These are phyloP conservation scores for Cryoendolithus antarcticus DNA, from an alignment of 2,329 filamentous ascomycete species.

Conservation along the genomic window DNA sequence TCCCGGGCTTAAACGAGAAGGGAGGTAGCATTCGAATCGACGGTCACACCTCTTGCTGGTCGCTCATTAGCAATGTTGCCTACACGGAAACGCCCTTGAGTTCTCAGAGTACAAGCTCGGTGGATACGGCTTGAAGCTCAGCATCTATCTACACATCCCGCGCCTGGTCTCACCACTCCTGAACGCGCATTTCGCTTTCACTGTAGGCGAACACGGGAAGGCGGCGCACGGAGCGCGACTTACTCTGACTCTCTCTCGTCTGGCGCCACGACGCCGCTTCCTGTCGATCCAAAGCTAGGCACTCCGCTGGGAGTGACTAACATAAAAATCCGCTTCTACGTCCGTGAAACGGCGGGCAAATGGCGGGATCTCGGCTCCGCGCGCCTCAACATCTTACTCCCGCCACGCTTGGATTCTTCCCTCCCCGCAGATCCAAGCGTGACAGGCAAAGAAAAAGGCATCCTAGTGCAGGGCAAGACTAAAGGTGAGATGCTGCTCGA, in stretches of 20 bases:
- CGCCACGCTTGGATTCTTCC: conserved; percentile 34
- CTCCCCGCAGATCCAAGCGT: conserved; percentile 25
- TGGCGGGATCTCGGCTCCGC: conserved; percentile 91
- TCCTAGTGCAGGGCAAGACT: conserved; percentile 63
- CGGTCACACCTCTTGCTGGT: too few relatives aligned
- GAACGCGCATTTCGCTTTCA: too few relatives aligned
- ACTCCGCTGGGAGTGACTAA: conserved; percentile 57
- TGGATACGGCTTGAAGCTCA: too few relatives aligned
- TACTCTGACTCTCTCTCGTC: conserved; percentile 48
- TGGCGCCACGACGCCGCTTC: conserved; percentile 28
- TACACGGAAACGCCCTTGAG: too few relatives aligned
- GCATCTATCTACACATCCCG: too few relatives aligned
- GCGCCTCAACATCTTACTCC: conserved; percentile 65
- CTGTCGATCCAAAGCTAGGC: conserved; percentile 20
- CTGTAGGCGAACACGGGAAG: too few relatives aligned
- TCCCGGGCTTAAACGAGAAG: too few relatives aligned
- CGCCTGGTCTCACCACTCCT: too few relatives aligned
- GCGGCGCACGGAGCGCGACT: conserved; percentile 38
- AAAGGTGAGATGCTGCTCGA: conserved; percentile 62
- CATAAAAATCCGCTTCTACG: conserved; percentile 75
- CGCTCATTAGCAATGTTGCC: too few relatives aligned
- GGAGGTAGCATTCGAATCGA: too few relatives aligned
- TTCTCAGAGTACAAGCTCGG: too few relatives aligned
- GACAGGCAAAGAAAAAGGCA: conserved; percentile 63
- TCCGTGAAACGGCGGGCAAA: conserved; percentile 60